Evolutionary conservation across 2,329 filamentous ascomycete genomes (phyloP).

Genomic region (Fusarium newnesense): DNA sequence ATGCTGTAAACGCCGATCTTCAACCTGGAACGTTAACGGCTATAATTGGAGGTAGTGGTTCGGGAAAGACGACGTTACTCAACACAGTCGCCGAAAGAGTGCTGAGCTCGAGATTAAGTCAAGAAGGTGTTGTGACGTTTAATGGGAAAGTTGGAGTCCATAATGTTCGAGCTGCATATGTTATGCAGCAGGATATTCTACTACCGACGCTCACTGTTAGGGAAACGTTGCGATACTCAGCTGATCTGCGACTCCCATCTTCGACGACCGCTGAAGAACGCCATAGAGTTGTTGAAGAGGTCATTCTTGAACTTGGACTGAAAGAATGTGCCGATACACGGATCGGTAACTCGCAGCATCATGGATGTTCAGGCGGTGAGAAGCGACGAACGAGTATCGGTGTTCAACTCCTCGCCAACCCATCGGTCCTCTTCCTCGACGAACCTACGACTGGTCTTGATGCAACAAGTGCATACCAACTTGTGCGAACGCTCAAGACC

Average conservation of each 20-base stretch:
- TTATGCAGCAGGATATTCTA: conserved; percentile 81
- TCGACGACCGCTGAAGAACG: conserved; percentile 69
- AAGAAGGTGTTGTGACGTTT: conserved; percentile 68
- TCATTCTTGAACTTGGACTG: conserved; percentile 78
- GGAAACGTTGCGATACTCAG: conserved; percentile 79
- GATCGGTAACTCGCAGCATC: conserved; percentile 76
- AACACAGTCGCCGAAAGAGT: conserved; percentile 78
- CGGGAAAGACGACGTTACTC: conserved; percentile 77
- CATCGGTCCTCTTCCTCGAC: conserved; percentile 80
- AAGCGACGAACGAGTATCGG: conserved; percentile 81
- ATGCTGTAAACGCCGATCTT: conserved; percentile 72
- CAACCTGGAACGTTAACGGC: conserved; percentile 75
- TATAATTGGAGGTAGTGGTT: conserved; percentile 79
- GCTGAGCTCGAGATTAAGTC: conserved; percentile 61
- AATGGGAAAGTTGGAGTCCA: conserved; percentile 67
- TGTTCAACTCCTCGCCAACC: conserved; percentile 82
- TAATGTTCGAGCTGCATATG: conserved; percentile 72
- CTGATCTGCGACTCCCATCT: conserved; percentile 74
- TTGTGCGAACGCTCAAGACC: conserved; percentile 75
- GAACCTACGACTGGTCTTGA: conserved; percentile 84
- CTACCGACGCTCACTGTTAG: conserved; percentile 79
- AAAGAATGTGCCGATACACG: conserved; percentile 82
- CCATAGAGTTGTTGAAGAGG: conserved; percentile 74
- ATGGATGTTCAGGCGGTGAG: conserved; percentile 82
- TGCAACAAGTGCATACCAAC: conserved; percentile 79